Evolutionary conservation across 371 early-diverging fungal genomes (phyloP).

Genomic region (Mortierella sp.): DNA sequence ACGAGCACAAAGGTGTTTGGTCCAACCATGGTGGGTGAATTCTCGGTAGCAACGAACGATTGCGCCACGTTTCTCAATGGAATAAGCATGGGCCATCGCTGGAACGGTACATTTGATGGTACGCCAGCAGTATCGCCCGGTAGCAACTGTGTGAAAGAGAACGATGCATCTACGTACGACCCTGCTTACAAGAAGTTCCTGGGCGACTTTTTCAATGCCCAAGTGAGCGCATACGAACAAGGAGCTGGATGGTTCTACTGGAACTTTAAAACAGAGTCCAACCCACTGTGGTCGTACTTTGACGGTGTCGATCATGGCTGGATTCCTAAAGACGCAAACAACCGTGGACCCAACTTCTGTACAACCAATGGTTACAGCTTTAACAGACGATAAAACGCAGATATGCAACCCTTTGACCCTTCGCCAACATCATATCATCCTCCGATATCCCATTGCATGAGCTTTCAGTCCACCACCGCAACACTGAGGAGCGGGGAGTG

Average conservation of each 20-base stretch:
- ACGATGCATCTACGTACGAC: conserved; percentile 36
- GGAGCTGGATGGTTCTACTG: conserved; percentile 66
- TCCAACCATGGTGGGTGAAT: conserved; percentile 79
- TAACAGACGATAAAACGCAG: too few species aligned
- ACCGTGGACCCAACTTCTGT: conserved; percentile 33
- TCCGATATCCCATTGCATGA: too few species aligned
- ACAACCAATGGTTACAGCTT: too few species aligned
- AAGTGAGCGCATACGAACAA: conserved; percentile 61
- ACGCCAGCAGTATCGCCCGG: conserved; percentile 47
- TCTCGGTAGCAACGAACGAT: conserved; percentile 77
- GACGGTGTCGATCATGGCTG: conserved; percentile 47
- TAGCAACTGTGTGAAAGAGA: conserved; percentile 63
- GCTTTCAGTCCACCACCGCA: too few species aligned
- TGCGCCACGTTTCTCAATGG: conserved; percentile 80
- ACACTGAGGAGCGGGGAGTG: too few species aligned
- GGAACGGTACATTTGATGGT: conserved; percentile 65
- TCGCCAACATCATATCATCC: too few species aligned
- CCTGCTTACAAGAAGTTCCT: conserved; percentile 39
- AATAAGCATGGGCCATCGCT: conserved; percentile 67
- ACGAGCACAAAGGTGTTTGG: conserved; percentile 45
- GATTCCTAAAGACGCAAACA: conserved; percentile 49
- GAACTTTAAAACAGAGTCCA: conserved; percentile 65
- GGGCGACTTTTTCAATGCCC: conserved; percentile 47
- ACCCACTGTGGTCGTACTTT: conserved; percentile 51
- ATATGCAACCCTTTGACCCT: too few species aligned